Base-by-base conservation (phyloP, 1,139 yeast species). In the Nakaseomyces bracarensis region DNA sequence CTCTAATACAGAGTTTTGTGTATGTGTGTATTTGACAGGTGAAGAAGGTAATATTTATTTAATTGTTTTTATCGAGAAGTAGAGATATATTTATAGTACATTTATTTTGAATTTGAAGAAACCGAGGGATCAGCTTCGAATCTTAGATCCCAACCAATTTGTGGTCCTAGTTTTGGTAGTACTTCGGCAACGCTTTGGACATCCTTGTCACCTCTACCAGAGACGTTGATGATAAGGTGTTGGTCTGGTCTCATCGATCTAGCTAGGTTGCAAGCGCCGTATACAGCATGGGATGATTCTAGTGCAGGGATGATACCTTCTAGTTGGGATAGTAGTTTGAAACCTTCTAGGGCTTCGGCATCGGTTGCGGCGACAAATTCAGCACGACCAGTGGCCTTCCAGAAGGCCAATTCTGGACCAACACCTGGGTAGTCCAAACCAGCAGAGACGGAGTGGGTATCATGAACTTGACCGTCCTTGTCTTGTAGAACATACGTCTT, bases 121-220 rank as follows among this genome's bases (percentile, higher is more conserved):
- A 45, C 48, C 15, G 60, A 46, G 37, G 64, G 63, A 36, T 61
- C 66, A 31, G 53, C 58, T 57, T 83, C 91, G 55, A 91, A 91
- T 65, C 98, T 77, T 61, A 91, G 73, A 63, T 91, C 97, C 98
- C 98, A 91, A 54, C 82, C 91, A 60, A 91, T 89, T 63, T 79
- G 63, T 41, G 91, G 93, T 37, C 99, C 99, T 46, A 87, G 71
- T 48, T 66, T 75, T 38, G 98, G 98, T 60, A 91, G 73, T 40
- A 82, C 77, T 64, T 91, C 96, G 34, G 98, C 98, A 45, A 91
- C 96, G 61, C 91, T 84, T 68, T 89, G 96, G 28, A 91, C 98
- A 63, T 91, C 99, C 71, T 91, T 91, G 64, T 93, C 99, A 67
- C 99, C 99, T 72, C 98, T 84, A 58, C 99, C 99, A 41, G 96